Conservation (phyloP, 2,329 filamentous ascomycete species). For the Verticillium nonalfalfae region DNA sequence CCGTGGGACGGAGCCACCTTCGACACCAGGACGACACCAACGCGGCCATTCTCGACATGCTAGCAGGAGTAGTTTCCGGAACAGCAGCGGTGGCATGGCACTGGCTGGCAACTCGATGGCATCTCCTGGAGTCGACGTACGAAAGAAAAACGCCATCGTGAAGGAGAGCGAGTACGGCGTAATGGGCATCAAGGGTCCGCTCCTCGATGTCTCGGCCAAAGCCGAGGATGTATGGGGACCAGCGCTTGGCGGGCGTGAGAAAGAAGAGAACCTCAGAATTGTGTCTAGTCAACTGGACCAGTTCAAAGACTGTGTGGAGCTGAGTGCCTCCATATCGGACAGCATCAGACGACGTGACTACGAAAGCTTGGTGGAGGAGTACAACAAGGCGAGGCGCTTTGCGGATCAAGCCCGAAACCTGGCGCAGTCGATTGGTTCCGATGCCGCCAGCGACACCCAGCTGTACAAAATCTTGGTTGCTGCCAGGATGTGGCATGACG, state of each 20-base stretch:
- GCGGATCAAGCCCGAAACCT: constrained; percentile 71
- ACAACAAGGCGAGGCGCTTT: constrained; percentile 73
- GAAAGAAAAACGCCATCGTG: constrained; percentile 80
- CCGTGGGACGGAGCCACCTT: constrained; percentile 48
- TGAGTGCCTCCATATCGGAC: constrained; percentile 70
- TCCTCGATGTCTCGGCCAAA: constrained; percentile 86
- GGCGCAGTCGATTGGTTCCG: constrained; percentile 47
- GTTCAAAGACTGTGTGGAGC: constrained; percentile 75
- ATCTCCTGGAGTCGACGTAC: constrained; percentile 41
- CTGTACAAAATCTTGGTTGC: constrained; percentile 83
- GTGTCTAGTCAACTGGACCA: constrained; percentile 71
- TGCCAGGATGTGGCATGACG: constrained; percentile 91
- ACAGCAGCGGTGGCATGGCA: constrained; percentile 31
- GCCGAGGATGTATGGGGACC: constrained; percentile 98
- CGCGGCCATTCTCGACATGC: constrained; percentile 58
- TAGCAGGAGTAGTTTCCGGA: constrained; percentile 61
- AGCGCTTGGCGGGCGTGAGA: constrained; percentile 82
- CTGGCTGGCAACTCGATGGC: constrained; percentile 29
- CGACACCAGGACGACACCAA: constrained; percentile 23
- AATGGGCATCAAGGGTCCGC: constrained; percentile 77
- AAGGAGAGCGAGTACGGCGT: constrained; percentile 93
- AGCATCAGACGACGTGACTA: constrained; percentile 89
- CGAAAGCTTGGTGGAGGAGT: constrained; percentile 80
- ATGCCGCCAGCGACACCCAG: constrained; percentile 66
- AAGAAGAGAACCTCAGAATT: constrained; percentile 78